Conservation (phyloP, 2,329 filamentous ascomycete genomes). For the Hypoxylon sp. region DNA sequence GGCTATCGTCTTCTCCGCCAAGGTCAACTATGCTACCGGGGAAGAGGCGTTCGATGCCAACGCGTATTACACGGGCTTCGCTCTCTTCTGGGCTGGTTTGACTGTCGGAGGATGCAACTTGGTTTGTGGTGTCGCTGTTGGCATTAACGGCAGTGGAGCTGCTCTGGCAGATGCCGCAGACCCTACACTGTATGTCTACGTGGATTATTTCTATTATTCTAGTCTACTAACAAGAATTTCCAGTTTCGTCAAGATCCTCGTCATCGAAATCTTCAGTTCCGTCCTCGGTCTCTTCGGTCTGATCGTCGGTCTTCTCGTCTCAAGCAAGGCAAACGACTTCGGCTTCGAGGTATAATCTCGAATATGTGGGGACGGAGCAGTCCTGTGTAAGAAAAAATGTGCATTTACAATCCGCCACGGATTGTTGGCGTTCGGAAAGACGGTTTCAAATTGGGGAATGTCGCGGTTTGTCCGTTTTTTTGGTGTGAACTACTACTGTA, state of each 20-base stretch:
- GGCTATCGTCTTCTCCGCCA: conserved; percentile 96
- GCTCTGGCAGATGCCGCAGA: conserved; percentile 96
- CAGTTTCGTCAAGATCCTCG: conserved; percentile 97
- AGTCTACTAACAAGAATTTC: conserved; percentile 6
- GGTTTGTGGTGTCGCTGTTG: conserved; percentile 94
- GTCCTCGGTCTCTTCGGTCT: conserved; percentile 95
- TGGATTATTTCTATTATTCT: conserved; percentile 2
- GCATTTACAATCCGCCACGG: conserved; percentile 38
- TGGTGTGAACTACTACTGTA: conserved; percentile 31
- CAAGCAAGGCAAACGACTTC: conserved; percentile 83
- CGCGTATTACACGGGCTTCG: conserved; percentile 94
- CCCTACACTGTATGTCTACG: conserved; percentile 75
- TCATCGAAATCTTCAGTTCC: conserved; percentile 99
- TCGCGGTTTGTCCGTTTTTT: conserved; percentile 30
- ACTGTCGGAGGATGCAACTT: conserved; percentile 96
- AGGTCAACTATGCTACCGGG: conserved; percentile 73
- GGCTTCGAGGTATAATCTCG: conserved; percentile 48
- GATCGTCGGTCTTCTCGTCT: conserved; percentile 90
- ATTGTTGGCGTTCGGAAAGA: conserved; percentile 41
- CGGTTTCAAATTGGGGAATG: conserved; percentile 30
- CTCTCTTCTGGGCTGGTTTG: conserved; percentile 93
- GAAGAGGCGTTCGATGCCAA: conserved; percentile 74
- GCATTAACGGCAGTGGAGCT: conserved; percentile 97
- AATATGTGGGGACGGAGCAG: conserved; percentile 8
- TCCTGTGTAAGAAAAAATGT: conserved; percentile 35